Evolutionary conservation across 2,329 filamentous ascomycete genomes (phyloP), one percentile per base, ranked within the genome.

Genomic region (Beauveria varroae): DNA sequence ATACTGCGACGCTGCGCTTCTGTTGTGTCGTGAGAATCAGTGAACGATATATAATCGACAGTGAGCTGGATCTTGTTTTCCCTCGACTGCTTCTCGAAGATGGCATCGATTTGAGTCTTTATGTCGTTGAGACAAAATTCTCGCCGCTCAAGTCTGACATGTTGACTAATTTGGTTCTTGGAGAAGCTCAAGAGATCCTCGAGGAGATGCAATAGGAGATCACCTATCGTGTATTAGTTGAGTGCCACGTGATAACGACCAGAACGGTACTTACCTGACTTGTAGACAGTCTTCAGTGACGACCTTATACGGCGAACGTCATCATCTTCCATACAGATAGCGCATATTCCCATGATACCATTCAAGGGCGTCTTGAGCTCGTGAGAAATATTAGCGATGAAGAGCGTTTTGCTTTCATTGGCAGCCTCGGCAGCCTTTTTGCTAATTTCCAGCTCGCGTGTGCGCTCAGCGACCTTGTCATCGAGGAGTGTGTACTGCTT

Each of bases 401-500:
- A 99, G 16, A 98, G 80, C 0, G 95, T 98, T 76, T 99, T 99
- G 79, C 91, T 96, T 74, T 96, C 90, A 68, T 96, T 97, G 6
- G 93, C 93, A n/a, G 90, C 89, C 73, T 96, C 93, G 2, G 93
- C 93, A 1, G 91, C 91, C 75, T 91, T 91, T 73, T 96, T 96
- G 76, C 89, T 96, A 63, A 91, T 85, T 69, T 96, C 91, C 1
- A 97, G 79, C 73, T 97, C 90, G 40, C 84, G 84, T 0, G 93
- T 97, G 61, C 93, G 82, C 71, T 93, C 86, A 6, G 85, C 85
- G 1, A 97, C 93, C 68, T 93, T 88, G 62, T 93, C 88, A 71
- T 97, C 93, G 1, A 97, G 78, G 12, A 85, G 86, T 40, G 87
- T 86, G 69, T 96, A 97, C 69, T 96, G 92, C 74, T 91, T 89